phyloP scores from a whole-genome alignment of 1,284 basidiomycete genomes.

The Ustilago crameri region DNA sequence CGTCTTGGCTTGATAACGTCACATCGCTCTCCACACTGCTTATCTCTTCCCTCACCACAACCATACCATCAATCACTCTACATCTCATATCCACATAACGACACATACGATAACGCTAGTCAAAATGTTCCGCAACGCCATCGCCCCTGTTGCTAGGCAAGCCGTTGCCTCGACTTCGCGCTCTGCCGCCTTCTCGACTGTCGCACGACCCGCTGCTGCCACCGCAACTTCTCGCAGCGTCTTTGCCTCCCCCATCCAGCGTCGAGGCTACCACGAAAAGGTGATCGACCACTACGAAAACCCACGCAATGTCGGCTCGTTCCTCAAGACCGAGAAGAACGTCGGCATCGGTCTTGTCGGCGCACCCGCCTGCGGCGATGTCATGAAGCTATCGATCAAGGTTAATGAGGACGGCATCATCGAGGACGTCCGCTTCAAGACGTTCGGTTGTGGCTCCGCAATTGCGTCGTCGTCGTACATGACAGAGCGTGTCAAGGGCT shows the following conservation, averaged over 20 bases:
- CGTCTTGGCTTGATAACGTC: not conserved
- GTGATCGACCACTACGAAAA: slow-evolving; percentile 69
- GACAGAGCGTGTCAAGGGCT: slow-evolving; percentile 95
- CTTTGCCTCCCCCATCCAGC: slow-evolving; percentile 39
- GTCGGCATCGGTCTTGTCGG: slow-evolving; percentile 98
- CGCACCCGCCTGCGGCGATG: slow-evolving; percentile 92
- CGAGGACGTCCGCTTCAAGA: slow-evolving; percentile 94
- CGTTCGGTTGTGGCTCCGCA: slow-evolving; percentile 82
- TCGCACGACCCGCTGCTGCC: slow-evolving; percentile 43
- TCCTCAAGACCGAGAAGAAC: slow-evolving; percentile 88
- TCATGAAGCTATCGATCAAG: slow-evolving; percentile 99
- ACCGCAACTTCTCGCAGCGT: slow-evolving; percentile 31
- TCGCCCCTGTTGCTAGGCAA: slow-evolving; percentile 41
- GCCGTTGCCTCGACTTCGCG: slow-evolving; percentile 41
- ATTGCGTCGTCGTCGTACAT: slow-evolving; percentile 80
- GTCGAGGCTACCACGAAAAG: slow-evolving; percentile 66
- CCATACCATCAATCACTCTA: not conserved
- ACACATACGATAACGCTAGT: slow-evolving; percentile 2
- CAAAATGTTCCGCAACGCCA: slow-evolving; percentile 43
- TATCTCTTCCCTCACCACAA: not conserved
- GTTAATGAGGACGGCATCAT: slow-evolving; percentile 94
- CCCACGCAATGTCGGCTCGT: slow-evolving; percentile 77
- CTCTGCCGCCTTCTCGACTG: slow-evolving; percentile 33
- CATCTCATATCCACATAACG: not conserved
- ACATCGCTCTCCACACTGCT: not conserved